A percentile compares a stretch with the other conserved stretches of the same genome.
Conservation (phyloP, 1,284 basidiomycete species). For the Peniophora sp. region DNA sequence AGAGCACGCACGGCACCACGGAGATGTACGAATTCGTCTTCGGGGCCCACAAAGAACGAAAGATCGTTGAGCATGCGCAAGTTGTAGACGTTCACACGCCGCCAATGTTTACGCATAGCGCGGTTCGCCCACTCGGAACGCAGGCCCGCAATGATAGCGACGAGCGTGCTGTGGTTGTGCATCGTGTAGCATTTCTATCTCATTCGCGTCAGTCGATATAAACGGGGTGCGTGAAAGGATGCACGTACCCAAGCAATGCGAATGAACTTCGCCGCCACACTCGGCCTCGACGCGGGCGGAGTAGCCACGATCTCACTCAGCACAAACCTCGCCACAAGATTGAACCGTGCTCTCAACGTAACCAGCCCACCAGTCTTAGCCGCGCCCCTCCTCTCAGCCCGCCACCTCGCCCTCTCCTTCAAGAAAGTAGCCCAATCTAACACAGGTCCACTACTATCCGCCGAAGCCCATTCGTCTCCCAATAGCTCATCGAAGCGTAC, state of each 20-base stretch:
- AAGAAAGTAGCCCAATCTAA: conserved; percentile 81
- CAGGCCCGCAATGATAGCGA: conserved; percentile 77
- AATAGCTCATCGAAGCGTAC: conserved; percentile 83
- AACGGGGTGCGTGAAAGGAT: conserved; percentile 1
- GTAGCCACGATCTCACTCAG: conserved; percentile 74
- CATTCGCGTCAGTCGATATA: conserved; percentile 4
- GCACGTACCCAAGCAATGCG: conserved; percentile 75
- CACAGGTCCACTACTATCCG: conserved; percentile 57
- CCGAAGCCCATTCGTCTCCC: conserved; percentile 53
- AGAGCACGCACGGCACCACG: conserved; percentile 59
- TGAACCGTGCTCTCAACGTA: conserved; percentile 81
- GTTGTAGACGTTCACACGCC: conserved; percentile 66
- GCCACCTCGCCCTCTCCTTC: conserved; percentile 66
- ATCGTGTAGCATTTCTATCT: conserved; percentile 75
- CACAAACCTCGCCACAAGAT: conserved; percentile 79
- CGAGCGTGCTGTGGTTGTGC: conserved; percentile 76
- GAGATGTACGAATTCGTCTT: conserved; percentile 72
- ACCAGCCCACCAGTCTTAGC: conserved; percentile 65
- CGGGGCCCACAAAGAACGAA: conserved; percentile 58
- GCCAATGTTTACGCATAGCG: conserved; percentile 65
- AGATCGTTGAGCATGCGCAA: conserved; percentile 72
- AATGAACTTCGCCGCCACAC: conserved; percentile 75
- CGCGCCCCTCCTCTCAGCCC: conserved; percentile 47
- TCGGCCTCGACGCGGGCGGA: conserved; percentile 55
- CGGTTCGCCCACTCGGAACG: conserved; percentile 64